Evolutionary conservation across 2,329 filamentous ascomycete genomes (phyloP).

Genomic region (Chalara sp.): DNA sequence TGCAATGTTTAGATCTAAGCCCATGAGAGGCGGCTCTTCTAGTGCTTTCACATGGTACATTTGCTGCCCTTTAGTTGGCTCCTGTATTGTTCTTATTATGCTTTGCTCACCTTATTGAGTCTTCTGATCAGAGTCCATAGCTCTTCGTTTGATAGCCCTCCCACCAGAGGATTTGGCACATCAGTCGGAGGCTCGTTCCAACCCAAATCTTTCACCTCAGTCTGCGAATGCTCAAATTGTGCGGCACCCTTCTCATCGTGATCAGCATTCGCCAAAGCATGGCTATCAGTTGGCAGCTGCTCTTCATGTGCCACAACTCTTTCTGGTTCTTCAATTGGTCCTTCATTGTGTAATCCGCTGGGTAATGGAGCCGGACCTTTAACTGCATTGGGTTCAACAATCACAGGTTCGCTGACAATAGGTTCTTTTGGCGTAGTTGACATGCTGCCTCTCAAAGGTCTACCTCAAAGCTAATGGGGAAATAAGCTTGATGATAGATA

Average conservation of each 20-base stretch:
- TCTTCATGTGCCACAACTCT: conserved; percentile 17
- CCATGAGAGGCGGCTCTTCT: conserved; percentile 47
- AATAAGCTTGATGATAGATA: too few relatives aligned
- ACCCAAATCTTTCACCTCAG: conserved; percentile 49
- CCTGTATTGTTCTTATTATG: neutral
- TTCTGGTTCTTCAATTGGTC: conserved; percentile 11
- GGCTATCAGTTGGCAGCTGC: conserved; percentile 32
- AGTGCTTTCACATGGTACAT: conserved; percentile 63
- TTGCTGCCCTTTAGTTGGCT: conserved; percentile 31
- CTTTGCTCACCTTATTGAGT: conserved; percentile 51
- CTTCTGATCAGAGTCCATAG: conserved; percentile 56
- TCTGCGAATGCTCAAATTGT: conserved; percentile 31
- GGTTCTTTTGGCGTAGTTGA: too few relatives aligned
- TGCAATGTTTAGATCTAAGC: conserved; percentile 72
- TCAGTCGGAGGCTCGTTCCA: conserved; percentile 48
- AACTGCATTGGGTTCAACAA: too few relatives aligned
- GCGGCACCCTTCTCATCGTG: conserved; percentile 33
- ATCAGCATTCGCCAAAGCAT: conserved; percentile 34
- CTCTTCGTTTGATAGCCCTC: conserved; percentile 56
- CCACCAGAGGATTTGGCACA: conserved; percentile 48
- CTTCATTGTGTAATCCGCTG: neutral
- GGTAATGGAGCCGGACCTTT: too few relatives aligned
- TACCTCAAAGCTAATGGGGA: too few relatives aligned
- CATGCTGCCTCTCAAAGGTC: too few relatives aligned
- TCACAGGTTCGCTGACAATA: too few relatives aligned